Evolutionary conservation across 2,329 filamentous ascomycete species (phyloP).

Genomic region (Diplodia corticola): DNA sequence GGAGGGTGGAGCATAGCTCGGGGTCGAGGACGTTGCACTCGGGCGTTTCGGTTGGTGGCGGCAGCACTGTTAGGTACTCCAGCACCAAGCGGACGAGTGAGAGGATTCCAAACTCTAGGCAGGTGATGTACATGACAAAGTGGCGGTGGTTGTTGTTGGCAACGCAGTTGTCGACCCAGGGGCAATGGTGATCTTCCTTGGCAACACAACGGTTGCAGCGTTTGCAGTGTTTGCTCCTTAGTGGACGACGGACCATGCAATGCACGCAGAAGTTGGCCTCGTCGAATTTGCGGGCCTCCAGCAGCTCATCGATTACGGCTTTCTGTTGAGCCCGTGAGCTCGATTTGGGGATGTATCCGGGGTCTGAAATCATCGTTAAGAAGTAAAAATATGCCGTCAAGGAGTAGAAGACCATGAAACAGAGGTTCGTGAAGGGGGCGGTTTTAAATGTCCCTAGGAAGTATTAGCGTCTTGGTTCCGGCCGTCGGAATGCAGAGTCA

Average conservation of each 20-base stretch:
- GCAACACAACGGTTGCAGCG: conserved; percentile 89
- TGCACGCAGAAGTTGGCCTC: conserved; percentile 90
- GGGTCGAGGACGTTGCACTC: conserved; percentile 73
- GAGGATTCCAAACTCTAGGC: conserved; percentile 72
- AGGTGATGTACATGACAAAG: conserved; percentile 87
- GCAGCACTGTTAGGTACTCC: conserved; percentile 58
- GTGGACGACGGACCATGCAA: conserved; percentile 90
- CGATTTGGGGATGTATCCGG: conserved; percentile 89
- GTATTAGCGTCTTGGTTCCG: conserved; percentile 34
- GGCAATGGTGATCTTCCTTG: conserved; percentile 96
- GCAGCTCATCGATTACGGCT: conserved; percentile 81
- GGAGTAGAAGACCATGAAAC: conserved; percentile 65
- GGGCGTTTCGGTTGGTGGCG: conserved; percentile 10
- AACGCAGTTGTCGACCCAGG: conserved; percentile 96
- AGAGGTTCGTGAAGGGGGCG: conserved; percentile 74
- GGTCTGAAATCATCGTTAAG: conserved; percentile 82
- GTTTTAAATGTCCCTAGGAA: conserved; percentile 61
- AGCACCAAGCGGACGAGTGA: conserved; percentile 71
- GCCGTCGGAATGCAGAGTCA: background rate
- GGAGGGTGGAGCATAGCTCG: conserved; percentile 71
- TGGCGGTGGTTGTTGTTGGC: conserved; percentile 95
- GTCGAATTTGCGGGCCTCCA: conserved; percentile 85
- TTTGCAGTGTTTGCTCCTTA: conserved; percentile 94
- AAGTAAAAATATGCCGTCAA: conserved; percentile 84
- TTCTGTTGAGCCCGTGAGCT: conserved; percentile 88